Base-by-base conservation (phyloP, 106 monocot genomes). In the Xerophyta viscosa region DNA sequence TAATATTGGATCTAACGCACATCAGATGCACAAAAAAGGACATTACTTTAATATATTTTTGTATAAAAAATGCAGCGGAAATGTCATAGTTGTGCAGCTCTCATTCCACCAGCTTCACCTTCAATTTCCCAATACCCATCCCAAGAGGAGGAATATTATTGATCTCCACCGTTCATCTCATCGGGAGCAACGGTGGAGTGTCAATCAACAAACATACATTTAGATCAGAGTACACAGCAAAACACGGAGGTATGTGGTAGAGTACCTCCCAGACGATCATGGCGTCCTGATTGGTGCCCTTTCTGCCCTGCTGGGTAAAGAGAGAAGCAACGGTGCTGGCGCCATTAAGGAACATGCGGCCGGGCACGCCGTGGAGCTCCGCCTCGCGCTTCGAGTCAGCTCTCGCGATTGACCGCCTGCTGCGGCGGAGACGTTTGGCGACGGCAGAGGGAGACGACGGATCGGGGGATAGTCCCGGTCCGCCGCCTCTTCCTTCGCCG, bases 231-330 rank as follows among this genome's bases (percentile, higher is more conserved):
- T 33, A 33, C 33, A 33, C 11, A 33, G 33, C 33, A 33, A 11
- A 33, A 33, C 36, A 41, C 1, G 26, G 14, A 24, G 6, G 44
- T 46, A 25, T 27, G 3, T 15, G 20, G 24, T 17, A 26, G 6
- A 54, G 28, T 44, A 75, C 74, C 67, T 72, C 72, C 64, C 72
- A 72, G 29, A 65, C 72, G 15, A 72, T 65, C 72, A 72, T 72
- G 31, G 72, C 72, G 12, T 72, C 72, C 37, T 72, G 72, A 37
- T 72, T 72, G 24, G 59, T 64, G 27, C 72, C 72, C 58, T 72
- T 72, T 65, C 42, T 72, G 14, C 72, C 72, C 41, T 65, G 64
- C 59, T 72, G 72, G 14, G 72, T 65, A 33, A 65, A 72, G 17
- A 72, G 33, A 18, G 72, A 65, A 6, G 65, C 65, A 0, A 53